These are phyloP conservation scores for Fusarium devonianum DNA, from an alignment of 2,329 filamentous ascomycete species.

Conservation along the genomic window DNA sequence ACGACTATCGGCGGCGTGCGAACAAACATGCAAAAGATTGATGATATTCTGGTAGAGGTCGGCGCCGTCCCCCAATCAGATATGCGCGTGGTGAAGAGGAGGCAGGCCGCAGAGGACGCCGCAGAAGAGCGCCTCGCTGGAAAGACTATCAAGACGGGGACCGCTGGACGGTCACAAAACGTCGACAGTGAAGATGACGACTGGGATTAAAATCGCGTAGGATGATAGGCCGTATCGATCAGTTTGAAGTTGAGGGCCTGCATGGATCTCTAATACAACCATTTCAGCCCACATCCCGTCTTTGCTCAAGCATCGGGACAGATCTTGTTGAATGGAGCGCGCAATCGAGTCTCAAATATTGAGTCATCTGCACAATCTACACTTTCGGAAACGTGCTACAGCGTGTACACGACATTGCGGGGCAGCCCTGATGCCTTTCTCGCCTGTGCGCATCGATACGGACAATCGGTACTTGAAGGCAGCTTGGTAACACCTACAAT, in stretches of 20 bases:
- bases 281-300: too few species aligned
- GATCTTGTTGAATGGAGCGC: not conserved
- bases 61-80: conserved; percentile 83
- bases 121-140: conserved; percentile 62
- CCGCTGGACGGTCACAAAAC: conserved; percentile 53
- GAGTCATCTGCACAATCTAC: not conserved
- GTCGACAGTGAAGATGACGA: conserved; percentile 65
- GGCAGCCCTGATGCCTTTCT: too few species aligned
- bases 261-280: not conserved
- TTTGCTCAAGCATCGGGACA: too few species aligned
- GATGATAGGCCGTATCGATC: not conserved
- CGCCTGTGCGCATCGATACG: too few species aligned
- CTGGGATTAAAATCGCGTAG: conserved; percentile 61
- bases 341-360: not conserved
- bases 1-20: conserved; percentile 76
- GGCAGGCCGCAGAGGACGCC: conserved; percentile 65
- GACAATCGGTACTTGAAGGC: too few species aligned
- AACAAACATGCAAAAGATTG: conserved; percentile 77
- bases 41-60: conserved; percentile 80
- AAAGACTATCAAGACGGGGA: conserved; percentile 61
- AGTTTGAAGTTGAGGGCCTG: too few species aligned
- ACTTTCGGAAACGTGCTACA: not conserved
- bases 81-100: conserved; percentile 73
- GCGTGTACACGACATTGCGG: not conserved
- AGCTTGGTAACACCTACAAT: too few species aligned